A percentile compares a stretch with the other conserved stretches of the same genome.
Conservation (phyloP, 176 grass and related monocot species). For the Chloris gayana region DNA sequence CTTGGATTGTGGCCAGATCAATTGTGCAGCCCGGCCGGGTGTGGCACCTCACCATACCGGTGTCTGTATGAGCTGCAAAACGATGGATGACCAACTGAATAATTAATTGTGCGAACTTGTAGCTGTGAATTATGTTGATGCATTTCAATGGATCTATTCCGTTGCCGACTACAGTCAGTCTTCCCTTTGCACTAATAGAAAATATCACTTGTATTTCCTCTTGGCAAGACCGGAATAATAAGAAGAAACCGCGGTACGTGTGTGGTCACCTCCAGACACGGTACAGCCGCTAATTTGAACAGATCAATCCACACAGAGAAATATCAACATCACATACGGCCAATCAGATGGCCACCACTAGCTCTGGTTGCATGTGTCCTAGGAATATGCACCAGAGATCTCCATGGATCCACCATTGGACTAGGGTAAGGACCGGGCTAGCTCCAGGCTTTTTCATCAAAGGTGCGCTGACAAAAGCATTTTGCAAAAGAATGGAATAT, state of each 20-base stretch:
- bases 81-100: background rate
- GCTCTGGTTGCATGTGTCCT: background rate
- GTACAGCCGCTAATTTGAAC: background rate
- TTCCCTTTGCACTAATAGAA: background rate
- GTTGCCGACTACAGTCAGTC: background rate
- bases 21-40: background rate
- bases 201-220: background rate
- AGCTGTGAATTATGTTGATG: background rate
- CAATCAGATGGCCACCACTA: background rate
- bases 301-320: background rate
- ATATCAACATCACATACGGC: background rate
- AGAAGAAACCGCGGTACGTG: background rate
- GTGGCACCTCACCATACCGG: background rate
- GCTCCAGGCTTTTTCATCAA: background rate
- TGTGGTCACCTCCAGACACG: background rate
- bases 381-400: conserved; percentile 21
- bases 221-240: background rate
- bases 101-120: background rate
- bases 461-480: background rate
- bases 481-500: background rate
- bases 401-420: background rate
- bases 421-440: conserved; percentile 8
- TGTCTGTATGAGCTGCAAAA: background rate
- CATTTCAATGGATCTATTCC: background rate
- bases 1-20: background rate